Conservation (phyloP, 2,329 filamentous ascomycete genomes). For the Dactylellina cionopaga region DNA sequence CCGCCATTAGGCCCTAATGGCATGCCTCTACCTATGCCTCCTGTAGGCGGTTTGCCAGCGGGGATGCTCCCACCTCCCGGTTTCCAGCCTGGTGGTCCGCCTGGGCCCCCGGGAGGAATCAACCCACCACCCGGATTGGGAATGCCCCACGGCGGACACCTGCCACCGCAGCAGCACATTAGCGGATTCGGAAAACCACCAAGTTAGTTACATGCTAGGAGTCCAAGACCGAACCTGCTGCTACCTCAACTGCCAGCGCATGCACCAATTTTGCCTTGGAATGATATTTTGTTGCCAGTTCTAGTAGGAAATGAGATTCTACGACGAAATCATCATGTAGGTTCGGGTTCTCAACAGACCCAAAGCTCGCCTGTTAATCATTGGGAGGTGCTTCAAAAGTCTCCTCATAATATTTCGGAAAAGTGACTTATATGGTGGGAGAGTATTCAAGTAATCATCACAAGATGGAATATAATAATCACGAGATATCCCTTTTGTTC, state of each 20-base stretch:
- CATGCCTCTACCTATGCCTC: slow-evolving; percentile 42
- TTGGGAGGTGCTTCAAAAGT: too few relatives aligned
- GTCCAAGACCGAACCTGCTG: not conserved
- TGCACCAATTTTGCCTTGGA: too few relatives aligned
- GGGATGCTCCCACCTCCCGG: slow-evolving; percentile 45
- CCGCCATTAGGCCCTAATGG: slow-evolving; percentile 46
- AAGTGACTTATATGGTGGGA: too few relatives aligned
- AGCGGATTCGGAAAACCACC: slow-evolving; percentile 51
- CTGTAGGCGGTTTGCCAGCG: slow-evolving; percentile 30
- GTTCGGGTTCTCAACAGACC: too few relatives aligned
- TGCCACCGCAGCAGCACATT: slow-evolving; percentile 39
- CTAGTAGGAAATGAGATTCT: too few relatives aligned
- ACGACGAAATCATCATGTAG: too few relatives aligned
- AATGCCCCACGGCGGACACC: slow-evolving; percentile 29
- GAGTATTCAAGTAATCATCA: too few relatives aligned
- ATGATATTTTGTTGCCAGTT: too few relatives aligned
- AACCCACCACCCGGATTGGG: slow-evolving; percentile 40
- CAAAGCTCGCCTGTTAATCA: too few relatives aligned
- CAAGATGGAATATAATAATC: too few relatives aligned
- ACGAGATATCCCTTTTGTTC: too few relatives aligned
- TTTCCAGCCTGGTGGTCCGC: slow-evolving; percentile 27
- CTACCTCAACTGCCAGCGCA: not conserved
- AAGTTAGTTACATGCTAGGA: slow-evolving; percentile 26
- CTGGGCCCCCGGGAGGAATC: slow-evolving; percentile 37
- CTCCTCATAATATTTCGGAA: too few relatives aligned